These are phyloP conservation scores for Chytriomyces confervae DNA, from an alignment of 192 early-diverging fungal genomes.

Conservation along the genomic window DNA sequence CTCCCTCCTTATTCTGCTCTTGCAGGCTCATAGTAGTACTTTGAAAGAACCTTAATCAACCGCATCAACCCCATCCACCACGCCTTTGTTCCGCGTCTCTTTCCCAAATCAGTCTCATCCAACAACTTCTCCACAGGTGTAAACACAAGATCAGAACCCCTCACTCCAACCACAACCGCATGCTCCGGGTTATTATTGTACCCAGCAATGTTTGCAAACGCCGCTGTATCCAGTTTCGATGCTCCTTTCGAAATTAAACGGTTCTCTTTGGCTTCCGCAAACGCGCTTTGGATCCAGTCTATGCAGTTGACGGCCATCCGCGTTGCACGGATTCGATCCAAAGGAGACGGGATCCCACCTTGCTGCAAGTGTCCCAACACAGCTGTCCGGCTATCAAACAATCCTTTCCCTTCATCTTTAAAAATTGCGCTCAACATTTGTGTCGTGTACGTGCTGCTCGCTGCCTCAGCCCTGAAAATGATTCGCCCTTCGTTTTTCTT, in stretches of 20 bases:
- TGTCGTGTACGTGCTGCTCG: constrained; percentile 86
- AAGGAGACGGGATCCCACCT: constrained; percentile 89
- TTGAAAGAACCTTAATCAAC: constrained; percentile 54
- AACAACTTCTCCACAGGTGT: constrained; percentile 73
- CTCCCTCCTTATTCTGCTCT: too few relatives aligned
- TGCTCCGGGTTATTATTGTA: constrained; percentile 66
- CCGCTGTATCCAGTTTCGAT: constrained; percentile 41
- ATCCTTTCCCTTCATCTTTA: constrained; percentile 81
- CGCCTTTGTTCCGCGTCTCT: constrained; percentile 71
- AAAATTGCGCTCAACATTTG: constrained; percentile 85
- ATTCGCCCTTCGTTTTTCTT: constrained; percentile 79
- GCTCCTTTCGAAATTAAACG: neutral
- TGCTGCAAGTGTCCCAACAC: constrained; percentile 96
- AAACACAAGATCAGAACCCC: constrained; percentile 75
- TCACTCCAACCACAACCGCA: constrained; percentile 80
- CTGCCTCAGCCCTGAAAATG: constrained; percentile 70
- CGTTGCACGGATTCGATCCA: constrained; percentile 94
- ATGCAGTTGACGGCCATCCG: constrained; percentile 81
- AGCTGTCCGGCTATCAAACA: constrained; percentile 90
- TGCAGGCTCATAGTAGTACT: constrained; percentile 50
- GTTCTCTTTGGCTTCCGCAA: constrained; percentile 53
- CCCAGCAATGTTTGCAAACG: constrained; percentile 8
- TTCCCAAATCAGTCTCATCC: constrained; percentile 79
- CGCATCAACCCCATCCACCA: constrained; percentile 69
- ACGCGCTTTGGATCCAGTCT: constrained; percentile 80